Conservation (phyloP, 106 monocot genomes). For the Hemerocallis citrina region DNA sequence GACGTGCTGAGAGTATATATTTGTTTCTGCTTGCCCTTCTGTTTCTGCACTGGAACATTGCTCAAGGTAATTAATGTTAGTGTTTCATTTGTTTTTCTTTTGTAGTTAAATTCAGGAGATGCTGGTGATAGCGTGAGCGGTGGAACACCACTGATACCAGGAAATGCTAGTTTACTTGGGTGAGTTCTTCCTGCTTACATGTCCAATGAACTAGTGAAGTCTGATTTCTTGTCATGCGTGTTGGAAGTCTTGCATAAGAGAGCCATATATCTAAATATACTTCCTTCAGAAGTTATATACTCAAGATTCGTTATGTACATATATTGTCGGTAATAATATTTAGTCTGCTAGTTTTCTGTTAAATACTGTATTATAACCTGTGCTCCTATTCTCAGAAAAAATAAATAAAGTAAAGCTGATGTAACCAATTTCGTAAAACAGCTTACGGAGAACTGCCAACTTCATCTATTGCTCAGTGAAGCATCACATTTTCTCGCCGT, state of each 20-base stretch:
- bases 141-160: slow-evolving; percentile 46
- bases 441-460: too few species aligned
- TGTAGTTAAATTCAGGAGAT: slow-evolving; percentile 75
- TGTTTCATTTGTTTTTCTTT: slow-evolving; percentile 3
- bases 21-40: not conserved
- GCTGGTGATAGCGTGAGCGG: slow-evolving; percentile 10
- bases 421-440: too few species aligned
- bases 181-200: slow-evolving; percentile 19
- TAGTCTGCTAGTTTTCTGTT: too few species aligned
- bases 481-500: too few species aligned
- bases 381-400: too few species aligned
- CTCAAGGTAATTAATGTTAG: not conserved
- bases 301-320: too few species aligned
- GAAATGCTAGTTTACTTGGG: slow-evolving; percentile 84
- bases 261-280: too few species aligned
- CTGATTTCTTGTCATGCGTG: not conserved
- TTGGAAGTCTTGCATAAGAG: not conserved
- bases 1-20: not conserved
- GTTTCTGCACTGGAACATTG: not conserved
- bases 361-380: too few species aligned
- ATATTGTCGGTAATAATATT: too few species aligned
- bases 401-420: too few species aligned
- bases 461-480: too few species aligned
- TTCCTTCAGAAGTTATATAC: too few species aligned
- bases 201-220: not conserved